phyloP scores from a whole-genome alignment of 192 early-diverging fungal genomes.

The Entomortierella parvispora region DNA sequence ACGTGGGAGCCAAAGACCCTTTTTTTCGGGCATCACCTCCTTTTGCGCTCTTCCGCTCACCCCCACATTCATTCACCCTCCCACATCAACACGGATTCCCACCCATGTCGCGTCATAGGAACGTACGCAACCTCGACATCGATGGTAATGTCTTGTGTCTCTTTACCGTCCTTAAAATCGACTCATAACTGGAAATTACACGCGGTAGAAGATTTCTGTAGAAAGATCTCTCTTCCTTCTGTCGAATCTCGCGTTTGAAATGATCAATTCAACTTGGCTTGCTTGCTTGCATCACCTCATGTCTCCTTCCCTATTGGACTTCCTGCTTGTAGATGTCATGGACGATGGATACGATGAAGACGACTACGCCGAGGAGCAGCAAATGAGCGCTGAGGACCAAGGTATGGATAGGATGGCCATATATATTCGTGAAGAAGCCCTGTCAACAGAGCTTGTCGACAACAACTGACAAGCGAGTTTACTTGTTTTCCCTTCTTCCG shows the following conservation, averaged over 20 bases:
- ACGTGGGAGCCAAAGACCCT: not conserved
- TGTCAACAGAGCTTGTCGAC: not conserved
- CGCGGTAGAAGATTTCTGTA: no score
- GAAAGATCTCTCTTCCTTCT: not conserved
- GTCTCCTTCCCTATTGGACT: not conserved
- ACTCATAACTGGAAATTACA: no score
- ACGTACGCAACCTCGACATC: conserved; percentile 59
- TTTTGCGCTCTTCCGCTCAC: not conserved
- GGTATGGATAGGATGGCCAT: not conserved
- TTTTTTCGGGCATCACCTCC: no score
- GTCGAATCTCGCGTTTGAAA: not conserved
- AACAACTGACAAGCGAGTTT: no score
- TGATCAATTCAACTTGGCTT: no score
- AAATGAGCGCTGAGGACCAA: conserved; percentile 38
- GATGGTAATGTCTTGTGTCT: conserved; percentile 54
- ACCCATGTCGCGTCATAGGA: conserved; percentile 64
- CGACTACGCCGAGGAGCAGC: conserved; percentile 47
- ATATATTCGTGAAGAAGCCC: not conserved
- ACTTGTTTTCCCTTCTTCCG: not conserved
- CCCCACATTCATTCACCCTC: not conserved
- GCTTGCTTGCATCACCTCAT: not conserved
- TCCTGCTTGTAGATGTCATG: conserved; percentile 30
- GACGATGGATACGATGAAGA: conserved; percentile 57
- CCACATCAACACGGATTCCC: not conserved
- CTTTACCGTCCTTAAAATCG: no score